Evolutionary conservation across 2,329 filamentous ascomycete genomes (phyloP).

Genomic region (Aspergillus pseudoviridinutans): DNA sequence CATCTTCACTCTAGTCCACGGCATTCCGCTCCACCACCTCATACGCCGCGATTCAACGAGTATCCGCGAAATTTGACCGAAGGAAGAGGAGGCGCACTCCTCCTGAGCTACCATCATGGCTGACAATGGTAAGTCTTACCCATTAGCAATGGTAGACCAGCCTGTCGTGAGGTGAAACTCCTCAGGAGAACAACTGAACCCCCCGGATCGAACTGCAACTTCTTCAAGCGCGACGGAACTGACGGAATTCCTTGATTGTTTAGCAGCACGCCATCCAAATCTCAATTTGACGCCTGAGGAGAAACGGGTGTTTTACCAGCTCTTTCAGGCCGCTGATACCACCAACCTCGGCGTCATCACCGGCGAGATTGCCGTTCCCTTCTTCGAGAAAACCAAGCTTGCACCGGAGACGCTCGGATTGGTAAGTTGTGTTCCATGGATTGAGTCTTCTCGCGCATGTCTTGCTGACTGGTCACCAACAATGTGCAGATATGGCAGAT

Average conservation of each 20-base stretch:
- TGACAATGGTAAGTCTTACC: constrained; percentile 28
- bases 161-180: constrained; percentile 7
- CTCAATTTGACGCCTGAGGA: constrained; percentile 87
- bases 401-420: constrained; percentile 82
- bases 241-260: constrained; percentile 15
- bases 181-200: constrained; percentile 22
- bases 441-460: background rate
- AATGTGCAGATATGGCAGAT: constrained; percentile 90
- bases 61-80: constrained; percentile 10
- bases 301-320: constrained; percentile 87
- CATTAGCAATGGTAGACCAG: background rate
- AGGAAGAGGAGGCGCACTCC: constrained; percentile 27
- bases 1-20: constrained; percentile 21
- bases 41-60: constrained; percentile 10
- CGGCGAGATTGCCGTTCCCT: constrained; percentile 91
- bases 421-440: constrained; percentile 51
- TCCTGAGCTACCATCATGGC: constrained; percentile 29
- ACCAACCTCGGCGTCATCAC: constrained; percentile 91
- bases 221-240: constrained; percentile 18
- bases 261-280: constrained; percentile 51
- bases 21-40: constrained; percentile 15
- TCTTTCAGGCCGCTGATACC: constrained; percentile 89
- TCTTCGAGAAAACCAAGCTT: constrained; percentile 94
- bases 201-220: constrained; percentile 7
- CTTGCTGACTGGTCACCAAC: constrained; percentile 6